Percentiles rank a stretch among this genome's conserved stretches.
Evolutionary conservation across 768 basidiomycete species (phyloP).

Genomic region (Pleurotus djamor): DNA sequence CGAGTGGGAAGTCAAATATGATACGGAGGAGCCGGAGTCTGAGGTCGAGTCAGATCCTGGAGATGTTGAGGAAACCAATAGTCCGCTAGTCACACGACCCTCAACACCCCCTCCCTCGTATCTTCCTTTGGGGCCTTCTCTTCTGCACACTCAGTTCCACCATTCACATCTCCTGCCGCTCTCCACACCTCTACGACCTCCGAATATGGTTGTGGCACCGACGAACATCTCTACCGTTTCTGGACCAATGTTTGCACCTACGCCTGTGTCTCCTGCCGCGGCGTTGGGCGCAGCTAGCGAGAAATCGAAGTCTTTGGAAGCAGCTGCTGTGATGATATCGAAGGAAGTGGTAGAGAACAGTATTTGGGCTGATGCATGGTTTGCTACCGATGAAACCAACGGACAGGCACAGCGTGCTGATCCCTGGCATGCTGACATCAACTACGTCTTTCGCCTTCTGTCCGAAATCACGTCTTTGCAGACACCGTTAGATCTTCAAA

Average conservation of each 20-base stretch:
- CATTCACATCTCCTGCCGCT: conserved; percentile 62
- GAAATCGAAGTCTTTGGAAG: conserved; percentile 66
- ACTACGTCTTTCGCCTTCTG: conserved; percentile 39
- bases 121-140: conserved; percentile 65
- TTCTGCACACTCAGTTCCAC: conserved; percentile 68
- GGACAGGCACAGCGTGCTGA: conserved; percentile 22
- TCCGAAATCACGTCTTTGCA: conserved; percentile 32
- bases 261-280: conserved; percentile 83
- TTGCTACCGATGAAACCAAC: conserved; percentile 29
- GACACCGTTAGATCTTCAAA: conserved; percentile 37
- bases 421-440: conserved; percentile 62
- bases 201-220: conserved; percentile 48
- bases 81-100: conserved; percentile 44
- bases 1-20: conserved; percentile 42
- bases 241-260: conserved; percentile 54
- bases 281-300: conserved; percentile 61
- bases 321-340: conserved; percentile 59
- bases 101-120: conserved; percentile 72
- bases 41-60: conserved; percentile 36
- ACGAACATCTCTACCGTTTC: conserved; percentile 37
- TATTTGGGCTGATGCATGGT: conserved; percentile 68
- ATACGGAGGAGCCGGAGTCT: conserved; percentile 32
- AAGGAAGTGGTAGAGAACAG: conserved; percentile 74
- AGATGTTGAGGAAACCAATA: conserved; percentile 27
- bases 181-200: conserved; percentile 58